phyloP scores from a whole-genome alignment of 345 rosid species.

The Acer yangbiense region DNA sequence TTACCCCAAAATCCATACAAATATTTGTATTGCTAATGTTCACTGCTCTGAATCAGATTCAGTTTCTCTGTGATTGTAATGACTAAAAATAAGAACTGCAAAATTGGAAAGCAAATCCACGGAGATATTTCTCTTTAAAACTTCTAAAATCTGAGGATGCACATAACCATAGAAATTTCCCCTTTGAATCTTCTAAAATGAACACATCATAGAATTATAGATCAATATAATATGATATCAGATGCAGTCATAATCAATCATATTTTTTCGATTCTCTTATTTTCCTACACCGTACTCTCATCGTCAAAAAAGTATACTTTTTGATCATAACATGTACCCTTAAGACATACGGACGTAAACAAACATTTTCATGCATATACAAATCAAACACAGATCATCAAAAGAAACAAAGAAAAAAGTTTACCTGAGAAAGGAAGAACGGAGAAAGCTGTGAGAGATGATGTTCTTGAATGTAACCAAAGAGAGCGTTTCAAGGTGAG shows the following conservation, averaged over 20 bases:
- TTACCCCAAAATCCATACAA: not conserved
- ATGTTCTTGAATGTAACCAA: not conserved
- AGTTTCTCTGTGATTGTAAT: not conserved
- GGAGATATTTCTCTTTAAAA: not conserved
- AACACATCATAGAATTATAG: not conserved
- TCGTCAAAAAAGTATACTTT: no score
- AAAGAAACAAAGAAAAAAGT: not conserved
- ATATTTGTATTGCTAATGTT: not conserved
- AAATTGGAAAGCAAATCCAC: not conserved
- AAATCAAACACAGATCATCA: not conserved
- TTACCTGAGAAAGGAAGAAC: slow-evolving; percentile 17
- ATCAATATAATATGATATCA: not conserved
- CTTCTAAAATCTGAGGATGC: not conserved
- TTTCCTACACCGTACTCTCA: no score
- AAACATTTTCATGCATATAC: not conserved
- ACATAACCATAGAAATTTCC: not conserved
- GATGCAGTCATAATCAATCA: not conserved
- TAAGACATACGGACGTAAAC: no score
- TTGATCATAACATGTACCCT: no score
- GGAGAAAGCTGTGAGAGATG: slow-evolving; percentile 10
- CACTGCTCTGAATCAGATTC: not conserved
- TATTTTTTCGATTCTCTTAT: no score
- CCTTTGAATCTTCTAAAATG: not conserved
- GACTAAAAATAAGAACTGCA: not conserved
- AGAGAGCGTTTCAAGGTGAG: slow-evolving; percentile 13